Evolutionary conservation across 768 basidiomycete species (phyloP).

Genomic region (Auricularia sp.): DNA sequence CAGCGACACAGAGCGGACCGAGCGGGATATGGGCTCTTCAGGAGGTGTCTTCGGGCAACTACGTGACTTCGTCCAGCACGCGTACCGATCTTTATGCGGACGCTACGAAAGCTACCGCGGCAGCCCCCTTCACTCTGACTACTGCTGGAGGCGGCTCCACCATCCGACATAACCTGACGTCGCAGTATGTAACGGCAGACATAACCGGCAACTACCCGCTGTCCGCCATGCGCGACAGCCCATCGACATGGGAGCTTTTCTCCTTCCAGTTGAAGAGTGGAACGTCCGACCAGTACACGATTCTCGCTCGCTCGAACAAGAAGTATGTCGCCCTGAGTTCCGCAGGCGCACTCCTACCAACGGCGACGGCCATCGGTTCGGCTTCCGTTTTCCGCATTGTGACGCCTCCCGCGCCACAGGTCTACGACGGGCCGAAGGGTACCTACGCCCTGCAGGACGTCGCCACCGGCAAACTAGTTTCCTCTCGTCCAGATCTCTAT

Average conservation of each 20-base stretch:
- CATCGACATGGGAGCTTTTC: constrained; percentile 19
- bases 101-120: constrained; percentile 12
- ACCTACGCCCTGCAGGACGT: constrained; percentile 21
- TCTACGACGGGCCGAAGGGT: constrained; percentile 18
- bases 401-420: not conserved
- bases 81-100: constrained; percentile 19
- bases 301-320: not conserved
- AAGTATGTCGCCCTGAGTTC: not conserved
- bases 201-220: constrained; percentile 17
- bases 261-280: not conserved
- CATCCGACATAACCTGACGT: constrained; percentile 16
- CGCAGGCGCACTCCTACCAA: not conserved
- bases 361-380: not conserved
- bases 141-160: constrained; percentile 23
- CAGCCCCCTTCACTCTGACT: constrained; percentile 18
- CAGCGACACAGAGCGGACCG: constrained; percentile 17
- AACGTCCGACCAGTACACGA: not conserved
- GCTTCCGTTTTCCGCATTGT: not conserved
- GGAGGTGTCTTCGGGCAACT: constrained; percentile 14
- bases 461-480: constrained; percentile 16
- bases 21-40: constrained; percentile 22
- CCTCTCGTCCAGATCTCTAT: constrained; percentile 17
- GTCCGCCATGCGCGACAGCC: constrained; percentile 19
- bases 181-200: constrained; percentile 25
- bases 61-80: constrained; percentile 14